Evolutionary conservation across 306 rosid species (phyloP).

Genomic region (Vigna trinervia): DNA sequence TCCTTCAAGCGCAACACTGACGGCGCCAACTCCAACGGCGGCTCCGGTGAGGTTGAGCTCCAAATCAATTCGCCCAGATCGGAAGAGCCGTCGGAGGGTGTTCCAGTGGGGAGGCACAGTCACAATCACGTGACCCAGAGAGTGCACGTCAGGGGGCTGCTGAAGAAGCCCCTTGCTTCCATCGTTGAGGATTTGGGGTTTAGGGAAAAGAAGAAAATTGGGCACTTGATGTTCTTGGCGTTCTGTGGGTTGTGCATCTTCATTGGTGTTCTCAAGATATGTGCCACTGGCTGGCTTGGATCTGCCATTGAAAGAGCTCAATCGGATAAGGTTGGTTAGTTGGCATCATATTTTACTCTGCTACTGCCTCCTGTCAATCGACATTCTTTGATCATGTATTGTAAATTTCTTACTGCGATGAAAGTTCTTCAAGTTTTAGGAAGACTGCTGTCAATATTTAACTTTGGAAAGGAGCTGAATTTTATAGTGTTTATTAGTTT

Average conservation of each 20-base stretch:
- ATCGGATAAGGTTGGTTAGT: constrained; percentile 57
- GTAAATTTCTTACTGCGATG: neutral
- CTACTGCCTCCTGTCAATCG: neutral
- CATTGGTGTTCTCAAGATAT: constrained; percentile 86
- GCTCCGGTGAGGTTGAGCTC: constrained; percentile 64
- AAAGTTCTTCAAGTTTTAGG: neutral
- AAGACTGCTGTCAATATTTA: neutral
- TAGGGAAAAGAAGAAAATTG: constrained; percentile 76
- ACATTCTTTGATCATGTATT: neutral
- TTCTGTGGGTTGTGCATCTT: constrained; percentile 89
- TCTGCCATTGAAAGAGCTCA: constrained; percentile 73
- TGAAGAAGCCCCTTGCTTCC: constrained; percentile 68
- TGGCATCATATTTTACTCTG: neutral
- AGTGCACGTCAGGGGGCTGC: constrained; percentile 52
- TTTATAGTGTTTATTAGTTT: constrained; percentile 30
- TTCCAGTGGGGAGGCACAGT: constrained; percentile 58
- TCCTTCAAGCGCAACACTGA: constrained; percentile 80
- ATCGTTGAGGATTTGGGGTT: constrained; percentile 67
- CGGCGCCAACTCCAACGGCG: constrained; percentile 3
- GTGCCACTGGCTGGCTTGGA: constrained; percentile 98
- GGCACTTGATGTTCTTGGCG: constrained; percentile 87
- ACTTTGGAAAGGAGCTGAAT: constrained; percentile 9
- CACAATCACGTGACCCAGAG: constrained; percentile 63
- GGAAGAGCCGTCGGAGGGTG: constrained; percentile 62
- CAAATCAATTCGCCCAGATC: constrained; percentile 68